Evolutionary conservation across 73 alveolate genomes (phyloP).

Genomic region (Paramecium tetraurelia): DNA sequence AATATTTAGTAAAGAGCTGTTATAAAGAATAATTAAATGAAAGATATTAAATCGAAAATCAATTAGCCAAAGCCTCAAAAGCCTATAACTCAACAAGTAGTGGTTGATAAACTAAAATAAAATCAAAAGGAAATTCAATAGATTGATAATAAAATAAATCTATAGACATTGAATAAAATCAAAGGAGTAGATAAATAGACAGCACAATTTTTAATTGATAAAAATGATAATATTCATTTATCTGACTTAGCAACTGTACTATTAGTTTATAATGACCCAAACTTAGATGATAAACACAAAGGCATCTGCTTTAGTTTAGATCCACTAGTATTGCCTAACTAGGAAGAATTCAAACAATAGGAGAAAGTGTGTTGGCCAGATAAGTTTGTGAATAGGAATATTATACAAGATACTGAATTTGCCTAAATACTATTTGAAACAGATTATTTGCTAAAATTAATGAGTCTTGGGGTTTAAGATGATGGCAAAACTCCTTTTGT

Average conservation of each 20-base stretch:
- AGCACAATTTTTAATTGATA: neutral
- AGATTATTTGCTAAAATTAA: neutral
- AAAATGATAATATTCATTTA: neutral
- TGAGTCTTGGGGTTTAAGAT: neutral
- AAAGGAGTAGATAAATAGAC: neutral
- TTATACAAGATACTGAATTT: neutral
- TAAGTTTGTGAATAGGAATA: neutral
- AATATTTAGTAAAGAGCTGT: neutral
- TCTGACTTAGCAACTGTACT: constrained; percentile 16
- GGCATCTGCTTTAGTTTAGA: neutral
- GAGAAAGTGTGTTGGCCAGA: constrained; percentile 46
- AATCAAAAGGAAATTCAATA: neutral
- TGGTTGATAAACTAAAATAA: neutral
- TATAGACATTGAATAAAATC: neutral
- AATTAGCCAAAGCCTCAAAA: neutral
- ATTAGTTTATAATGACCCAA: neutral
- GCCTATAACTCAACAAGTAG: neutral
- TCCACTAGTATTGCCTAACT: neutral
- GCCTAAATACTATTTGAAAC: neutral
- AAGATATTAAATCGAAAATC: neutral
- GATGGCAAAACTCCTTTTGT: neutral
- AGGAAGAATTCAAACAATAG: neutral
- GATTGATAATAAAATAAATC: neutral
- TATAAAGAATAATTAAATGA: neutral
- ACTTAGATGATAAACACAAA: neutral